Conservation (phyloP, 345 rosid species). For the Limnanthes douglasii region DNA sequence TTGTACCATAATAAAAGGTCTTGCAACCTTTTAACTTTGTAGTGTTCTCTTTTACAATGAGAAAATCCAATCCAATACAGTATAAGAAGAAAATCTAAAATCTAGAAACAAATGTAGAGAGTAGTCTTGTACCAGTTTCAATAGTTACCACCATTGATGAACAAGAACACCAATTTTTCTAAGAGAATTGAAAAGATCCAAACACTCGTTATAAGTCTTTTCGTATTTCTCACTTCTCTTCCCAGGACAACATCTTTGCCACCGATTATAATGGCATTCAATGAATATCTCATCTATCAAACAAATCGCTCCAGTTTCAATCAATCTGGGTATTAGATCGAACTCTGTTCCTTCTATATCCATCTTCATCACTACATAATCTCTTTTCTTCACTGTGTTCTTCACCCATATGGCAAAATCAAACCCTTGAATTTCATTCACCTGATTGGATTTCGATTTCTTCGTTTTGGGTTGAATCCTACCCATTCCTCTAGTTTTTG, state of each 20-base stretch:
- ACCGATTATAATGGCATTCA: constrained; percentile 93
- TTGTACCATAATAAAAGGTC: too few species aligned
- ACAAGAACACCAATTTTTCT: constrained; percentile 87
- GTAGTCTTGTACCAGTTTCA: too few species aligned
- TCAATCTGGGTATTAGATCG: constrained; percentile 69
- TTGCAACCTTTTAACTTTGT: too few species aligned
- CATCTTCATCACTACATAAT: constrained; percentile 99
- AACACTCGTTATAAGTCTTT: constrained; percentile 70
- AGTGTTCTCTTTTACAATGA: too few species aligned
- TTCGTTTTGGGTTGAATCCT: constrained; percentile 49
- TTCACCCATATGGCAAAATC: constrained; percentile 93
- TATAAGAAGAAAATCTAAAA: too few species aligned
- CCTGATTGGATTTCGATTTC: constrained; percentile 27
- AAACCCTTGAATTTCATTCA: constrained; percentile 67
- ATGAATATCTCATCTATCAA: constrained; percentile 84
- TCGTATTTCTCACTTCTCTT: constrained; percentile 78
- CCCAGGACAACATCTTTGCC: constrained; percentile 99
- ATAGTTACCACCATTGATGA: constrained; percentile 97
- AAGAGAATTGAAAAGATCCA: constrained; percentile 62
- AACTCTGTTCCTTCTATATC: constrained; percentile 99
- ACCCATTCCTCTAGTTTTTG: constrained; percentile 92
- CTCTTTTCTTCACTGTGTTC: constrained; percentile 54
- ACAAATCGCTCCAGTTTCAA: constrained; percentile 82
- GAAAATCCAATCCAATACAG: too few species aligned
- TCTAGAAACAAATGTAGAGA: too few species aligned